phyloP scores from a whole-genome alignment of 2,329 filamentous ascomycete species.

The Pseudogymnoascus sp. region DNA sequence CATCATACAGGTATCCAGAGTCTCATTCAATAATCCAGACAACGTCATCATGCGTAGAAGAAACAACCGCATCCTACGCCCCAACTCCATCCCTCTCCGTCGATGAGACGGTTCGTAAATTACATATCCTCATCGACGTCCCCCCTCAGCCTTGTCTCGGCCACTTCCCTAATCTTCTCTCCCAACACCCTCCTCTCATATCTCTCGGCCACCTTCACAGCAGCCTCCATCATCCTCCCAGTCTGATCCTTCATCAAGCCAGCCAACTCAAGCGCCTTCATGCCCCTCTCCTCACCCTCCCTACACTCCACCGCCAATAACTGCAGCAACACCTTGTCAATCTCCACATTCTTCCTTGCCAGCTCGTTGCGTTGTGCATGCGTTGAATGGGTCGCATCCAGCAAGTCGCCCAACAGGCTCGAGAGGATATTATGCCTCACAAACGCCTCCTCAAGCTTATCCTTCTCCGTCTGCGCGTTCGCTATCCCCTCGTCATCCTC shows the following conservation, averaged over 20 bases:
- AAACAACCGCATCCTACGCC: background rate
- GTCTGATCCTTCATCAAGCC: conserved; percentile 73
- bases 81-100: background rate
- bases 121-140: background rate
- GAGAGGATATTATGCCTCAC: conserved; percentile 65
- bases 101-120: background rate
- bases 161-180: conserved; percentile 84
- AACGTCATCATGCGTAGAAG: background rate
- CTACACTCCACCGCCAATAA: conserved; percentile 84
- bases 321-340: conserved; percentile 85
- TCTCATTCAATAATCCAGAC: background rate
- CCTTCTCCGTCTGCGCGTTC: conserved; percentile 39
- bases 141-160: conserved; percentile 43
- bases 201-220: conserved; percentile 77
- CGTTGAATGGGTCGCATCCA: conserved; percentile 58
- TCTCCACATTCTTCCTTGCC: conserved; percentile 65
- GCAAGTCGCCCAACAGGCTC: conserved; percentile 65
- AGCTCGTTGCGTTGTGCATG: conserved; percentile 59
- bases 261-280: conserved; percentile 90
- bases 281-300: conserved; percentile 84
- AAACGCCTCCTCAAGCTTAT: conserved; percentile 70
- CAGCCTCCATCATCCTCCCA: conserved; percentile 86
- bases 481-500: conserved; percentile 31
- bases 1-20: background rate
- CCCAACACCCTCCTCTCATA: conserved; percentile 73